Conservation (phyloP, 2,329 filamentous ascomycete species). For the Tolypocladium endophyticum region DNA sequence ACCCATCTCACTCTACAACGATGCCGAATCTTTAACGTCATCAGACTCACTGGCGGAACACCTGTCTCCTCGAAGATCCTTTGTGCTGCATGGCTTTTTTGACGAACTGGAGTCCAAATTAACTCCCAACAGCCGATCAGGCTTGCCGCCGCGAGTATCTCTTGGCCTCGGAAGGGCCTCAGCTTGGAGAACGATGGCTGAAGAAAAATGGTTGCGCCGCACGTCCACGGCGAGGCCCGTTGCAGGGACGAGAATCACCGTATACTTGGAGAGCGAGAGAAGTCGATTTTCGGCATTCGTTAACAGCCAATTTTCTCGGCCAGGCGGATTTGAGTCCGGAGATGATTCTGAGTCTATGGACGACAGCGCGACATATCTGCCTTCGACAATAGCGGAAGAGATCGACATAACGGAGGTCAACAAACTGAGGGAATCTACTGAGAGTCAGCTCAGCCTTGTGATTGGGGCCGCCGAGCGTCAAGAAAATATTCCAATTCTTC, state of each 20-base stretch:
- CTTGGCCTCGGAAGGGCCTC: neutral
- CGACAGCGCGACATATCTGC: neutral
- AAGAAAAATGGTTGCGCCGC: neutral
- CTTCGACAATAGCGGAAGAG: constrained; percentile 1
- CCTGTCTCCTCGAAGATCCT: neutral
- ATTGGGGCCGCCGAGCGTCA: constrained; percentile 13
- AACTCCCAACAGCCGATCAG: neutral
- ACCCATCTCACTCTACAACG: neutral
- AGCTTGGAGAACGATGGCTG: neutral
- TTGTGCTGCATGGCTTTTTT: neutral
- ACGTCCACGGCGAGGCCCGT: neutral
- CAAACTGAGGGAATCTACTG: neutral
- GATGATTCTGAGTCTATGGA: neutral
- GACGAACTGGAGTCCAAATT: neutral
- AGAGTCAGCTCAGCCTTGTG: constrained; percentile 7
- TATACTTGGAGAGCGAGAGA: constrained; percentile 1
- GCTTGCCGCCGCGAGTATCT: neutral
- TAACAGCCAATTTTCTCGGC: constrained; percentile 1
- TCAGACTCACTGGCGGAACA: neutral
- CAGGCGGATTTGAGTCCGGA: neutral
- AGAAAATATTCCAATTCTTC: constrained; percentile 17
- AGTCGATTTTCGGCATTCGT: constrained; percentile 1
- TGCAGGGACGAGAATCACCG: neutral
- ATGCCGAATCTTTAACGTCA: neutral
- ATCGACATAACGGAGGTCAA: neutral